phyloP scores from a whole-genome alignment of 139 green algal genomes.

The Monoraphidium neglectum region DNA sequence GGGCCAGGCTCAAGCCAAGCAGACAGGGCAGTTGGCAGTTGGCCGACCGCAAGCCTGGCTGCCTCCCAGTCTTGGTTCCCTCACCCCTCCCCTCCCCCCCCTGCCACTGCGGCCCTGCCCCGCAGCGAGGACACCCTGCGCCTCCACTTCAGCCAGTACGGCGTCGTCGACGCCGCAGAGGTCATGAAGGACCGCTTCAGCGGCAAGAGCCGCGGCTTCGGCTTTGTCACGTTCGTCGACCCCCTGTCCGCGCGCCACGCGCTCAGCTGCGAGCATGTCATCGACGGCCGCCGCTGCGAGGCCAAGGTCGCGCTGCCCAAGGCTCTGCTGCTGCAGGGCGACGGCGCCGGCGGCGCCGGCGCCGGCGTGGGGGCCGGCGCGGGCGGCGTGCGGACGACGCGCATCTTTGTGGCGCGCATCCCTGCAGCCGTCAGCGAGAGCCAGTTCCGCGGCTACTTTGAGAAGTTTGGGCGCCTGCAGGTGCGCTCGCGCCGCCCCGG shows the following conservation, averaged over 20 bases:
- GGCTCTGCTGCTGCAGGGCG: constrained; percentile 26
- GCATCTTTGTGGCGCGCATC: constrained; percentile 91
- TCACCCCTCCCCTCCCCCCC: neutral
- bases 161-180: constrained; percentile 65
- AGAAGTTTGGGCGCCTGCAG: constrained; percentile 79
- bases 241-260: constrained; percentile 44
- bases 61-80: no score
- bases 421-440: constrained; percentile 72
- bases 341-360: no score
- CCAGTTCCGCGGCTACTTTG: constrained; percentile 86
- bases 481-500: neutral
- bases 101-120: no score
- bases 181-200: constrained; percentile 79
- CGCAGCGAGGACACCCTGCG: constrained; percentile 68
- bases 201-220: constrained; percentile 50
- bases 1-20: no score
- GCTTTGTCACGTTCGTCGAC: constrained; percentile 71
- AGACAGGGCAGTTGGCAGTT: no score
- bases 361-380: no score
- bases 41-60: no score
- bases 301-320: constrained; percentile 81
- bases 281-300: constrained; percentile 79
- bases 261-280: constrained; percentile 53
- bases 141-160: constrained; percentile 78
- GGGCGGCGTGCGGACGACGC: constrained; percentile 51